phyloP scores from a whole-genome alignment of 148 eudicot species.

The Silene latifolia region DNA sequence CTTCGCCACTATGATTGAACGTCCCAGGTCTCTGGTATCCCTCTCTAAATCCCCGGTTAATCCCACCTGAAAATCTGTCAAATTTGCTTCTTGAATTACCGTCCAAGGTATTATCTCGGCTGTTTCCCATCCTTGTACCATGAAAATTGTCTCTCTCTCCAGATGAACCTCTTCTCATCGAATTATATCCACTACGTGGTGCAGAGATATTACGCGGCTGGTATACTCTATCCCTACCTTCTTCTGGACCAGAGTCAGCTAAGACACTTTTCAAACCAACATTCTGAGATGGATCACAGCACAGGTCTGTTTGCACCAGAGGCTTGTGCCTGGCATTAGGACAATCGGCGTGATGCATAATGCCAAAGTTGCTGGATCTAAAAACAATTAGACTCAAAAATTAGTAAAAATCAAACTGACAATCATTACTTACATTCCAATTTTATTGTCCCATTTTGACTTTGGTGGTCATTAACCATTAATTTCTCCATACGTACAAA shows the following conservation, averaged over 20 bases:
- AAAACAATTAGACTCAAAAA: not conserved
- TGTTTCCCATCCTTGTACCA: constrained; percentile 25
- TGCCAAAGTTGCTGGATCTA: constrained; percentile 27
- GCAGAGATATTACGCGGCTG: constrained; percentile 31
- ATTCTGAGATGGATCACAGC: constrained; percentile 23
- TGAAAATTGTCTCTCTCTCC: constrained; percentile 37
- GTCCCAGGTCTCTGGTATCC: constrained; percentile 36
- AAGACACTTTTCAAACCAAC: constrained; percentile 27
- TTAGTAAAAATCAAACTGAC: constrained; percentile 14
- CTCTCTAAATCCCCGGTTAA: constrained; percentile 40
- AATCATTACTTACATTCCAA: not conserved
- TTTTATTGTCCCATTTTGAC: no score
- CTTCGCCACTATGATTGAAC: constrained; percentile 33
- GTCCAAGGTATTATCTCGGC: constrained; percentile 24
- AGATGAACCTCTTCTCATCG: constrained; percentile 37
- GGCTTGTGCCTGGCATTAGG: constrained; percentile 39
- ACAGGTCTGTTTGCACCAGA: constrained; percentile 17
- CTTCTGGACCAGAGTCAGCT: constrained; percentile 31
- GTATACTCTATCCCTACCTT: constrained; percentile 28
- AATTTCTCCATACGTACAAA: not conserved
- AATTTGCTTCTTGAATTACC: constrained; percentile 31
- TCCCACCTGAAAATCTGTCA: constrained; percentile 28
- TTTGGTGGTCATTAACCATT: not conserved
- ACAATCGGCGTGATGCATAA: constrained; percentile 23
- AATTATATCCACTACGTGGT: constrained; percentile 31